Evolutionary conservation across 768 basidiomycete genomes (phyloP).

Genomic region (Rhodocollybia butyracea): DNA sequence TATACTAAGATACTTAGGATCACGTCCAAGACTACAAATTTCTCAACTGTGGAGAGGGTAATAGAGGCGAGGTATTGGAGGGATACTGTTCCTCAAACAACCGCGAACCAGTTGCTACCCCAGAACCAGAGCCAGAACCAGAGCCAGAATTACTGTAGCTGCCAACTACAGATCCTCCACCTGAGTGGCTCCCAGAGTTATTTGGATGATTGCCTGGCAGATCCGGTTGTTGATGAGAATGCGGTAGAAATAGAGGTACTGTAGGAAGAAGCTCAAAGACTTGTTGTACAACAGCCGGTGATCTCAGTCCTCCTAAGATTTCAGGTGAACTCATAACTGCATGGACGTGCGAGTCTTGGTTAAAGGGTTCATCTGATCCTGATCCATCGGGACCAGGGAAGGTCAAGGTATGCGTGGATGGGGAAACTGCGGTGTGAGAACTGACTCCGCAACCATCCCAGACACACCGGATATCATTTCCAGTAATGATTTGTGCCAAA

Average conservation of each 20-base stretch:
- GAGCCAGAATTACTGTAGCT: neutral
- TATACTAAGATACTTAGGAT: no score
- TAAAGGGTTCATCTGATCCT: conserved; percentile 37
- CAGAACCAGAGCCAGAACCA: conserved; percentile 1
- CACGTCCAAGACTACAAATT: neutral
- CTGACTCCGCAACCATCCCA: conserved; percentile 79
- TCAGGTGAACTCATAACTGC: conserved; percentile 74
- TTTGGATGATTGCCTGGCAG: neutral
- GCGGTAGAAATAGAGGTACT: conserved; percentile 64
- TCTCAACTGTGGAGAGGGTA: neutral
- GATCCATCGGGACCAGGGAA: conserved; percentile 6
- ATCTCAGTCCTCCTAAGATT: conserved; percentile 21
- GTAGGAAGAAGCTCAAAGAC: conserved; percentile 81
- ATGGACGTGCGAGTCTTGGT: conserved; percentile 81
- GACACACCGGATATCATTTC: conserved; percentile 80
- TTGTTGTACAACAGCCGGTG: conserved; percentile 60
- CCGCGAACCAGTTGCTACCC: neutral
- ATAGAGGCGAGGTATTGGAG: conserved; percentile 14
- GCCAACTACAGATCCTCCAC: neutral
- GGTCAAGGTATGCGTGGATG: conserved; percentile 6
- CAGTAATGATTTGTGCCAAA: conserved; percentile 78
- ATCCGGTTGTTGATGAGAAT: conserved; percentile 14
- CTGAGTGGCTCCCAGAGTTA: neutral
- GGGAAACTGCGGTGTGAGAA: conserved; percentile 37
- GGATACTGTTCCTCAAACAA: conserved; percentile 15